A percentile compares a stretch with the other conserved stretches of the same genome.
These are phyloP conservation scores for Candida pini DNA, from an alignment of 805 yeast genomes.

Conservation along the genomic window DNA sequence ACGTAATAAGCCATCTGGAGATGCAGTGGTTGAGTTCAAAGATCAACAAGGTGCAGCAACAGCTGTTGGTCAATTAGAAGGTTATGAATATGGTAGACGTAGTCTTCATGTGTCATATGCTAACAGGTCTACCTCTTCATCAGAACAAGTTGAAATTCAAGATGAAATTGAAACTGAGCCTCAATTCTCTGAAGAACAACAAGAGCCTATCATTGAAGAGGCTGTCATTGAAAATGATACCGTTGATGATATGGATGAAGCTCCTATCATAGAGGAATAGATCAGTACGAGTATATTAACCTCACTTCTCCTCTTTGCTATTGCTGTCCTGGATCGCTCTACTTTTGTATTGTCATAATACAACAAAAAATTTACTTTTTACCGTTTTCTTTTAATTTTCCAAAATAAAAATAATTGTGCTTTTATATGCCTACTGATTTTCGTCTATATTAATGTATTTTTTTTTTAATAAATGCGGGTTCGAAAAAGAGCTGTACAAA, in stretches of 20 bases:
- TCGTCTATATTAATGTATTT: too few relatives aligned
- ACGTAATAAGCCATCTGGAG: slow-evolving; percentile 68
- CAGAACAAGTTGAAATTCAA: neutral
- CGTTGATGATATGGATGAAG: slow-evolving; percentile 14
- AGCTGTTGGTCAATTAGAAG: slow-evolving; percentile 70
- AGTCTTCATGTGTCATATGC: slow-evolving; percentile 68
- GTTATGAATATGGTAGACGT: slow-evolving; percentile 82
- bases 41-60: slow-evolving; percentile 60
- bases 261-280: slow-evolving; percentile 21
- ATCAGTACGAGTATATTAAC: neutral
- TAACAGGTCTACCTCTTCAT: slow-evolving; percentile 20
- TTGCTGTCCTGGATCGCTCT: too few relatives aligned
- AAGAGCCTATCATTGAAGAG: neutral
- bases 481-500: too few relatives aligned
- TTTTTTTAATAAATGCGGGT: too few relatives aligned
- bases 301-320: neutral
- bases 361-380: too few relatives aligned
- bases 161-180: neutral
- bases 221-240: neutral
- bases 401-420: too few relatives aligned
- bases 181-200: neutral
- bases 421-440: too few relatives aligned
- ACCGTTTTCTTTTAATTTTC: too few relatives aligned
- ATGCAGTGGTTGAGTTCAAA: slow-evolving; percentile 79
- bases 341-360: too few relatives aligned